A percentile compares a stretch with the other conserved stretches of the same genome.
Conservation (phyloP, 2,329 filamentous ascomycete genomes). For the Neurospora sp. region DNA sequence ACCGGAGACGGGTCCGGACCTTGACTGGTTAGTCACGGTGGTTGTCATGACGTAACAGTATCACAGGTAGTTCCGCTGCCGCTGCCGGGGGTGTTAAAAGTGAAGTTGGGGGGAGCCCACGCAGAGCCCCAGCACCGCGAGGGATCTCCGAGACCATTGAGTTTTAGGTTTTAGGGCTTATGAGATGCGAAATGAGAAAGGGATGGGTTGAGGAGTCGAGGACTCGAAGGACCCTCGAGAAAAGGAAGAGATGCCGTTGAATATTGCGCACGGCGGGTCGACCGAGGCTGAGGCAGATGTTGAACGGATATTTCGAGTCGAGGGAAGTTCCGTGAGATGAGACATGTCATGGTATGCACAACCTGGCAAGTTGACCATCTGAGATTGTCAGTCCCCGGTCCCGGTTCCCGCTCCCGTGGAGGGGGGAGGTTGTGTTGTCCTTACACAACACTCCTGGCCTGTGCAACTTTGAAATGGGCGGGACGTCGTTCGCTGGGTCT, state of each 20-base stretch:
- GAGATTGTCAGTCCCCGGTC: background rate
- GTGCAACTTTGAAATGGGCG: background rate
- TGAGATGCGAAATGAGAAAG: background rate
- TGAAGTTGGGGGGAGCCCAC: background rate
- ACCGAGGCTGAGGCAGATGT: background rate
- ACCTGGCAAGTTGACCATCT: background rate
- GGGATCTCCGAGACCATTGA: background rate
- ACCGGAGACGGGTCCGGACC: background rate
- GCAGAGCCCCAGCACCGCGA: background rate
- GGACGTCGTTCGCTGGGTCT: background rate
- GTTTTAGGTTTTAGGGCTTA: background rate
- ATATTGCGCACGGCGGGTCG: background rate
- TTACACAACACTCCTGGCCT: background rate
- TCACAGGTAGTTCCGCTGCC: background rate
- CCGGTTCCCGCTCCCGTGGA: background rate
- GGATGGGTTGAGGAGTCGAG: background rate
- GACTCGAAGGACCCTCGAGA: background rate
- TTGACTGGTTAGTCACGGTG: background rate
- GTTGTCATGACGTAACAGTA: conserved; percentile 6
- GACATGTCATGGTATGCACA: background rate
- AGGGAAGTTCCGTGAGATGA: background rate
- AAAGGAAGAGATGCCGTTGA: background rate
- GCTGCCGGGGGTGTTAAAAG: background rate
- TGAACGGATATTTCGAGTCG: background rate
- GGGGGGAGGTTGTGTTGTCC: background rate